phyloP scores from a whole-genome alignment of 495 filamentous ascomycete species.

The Neurospora africana region DNA sequence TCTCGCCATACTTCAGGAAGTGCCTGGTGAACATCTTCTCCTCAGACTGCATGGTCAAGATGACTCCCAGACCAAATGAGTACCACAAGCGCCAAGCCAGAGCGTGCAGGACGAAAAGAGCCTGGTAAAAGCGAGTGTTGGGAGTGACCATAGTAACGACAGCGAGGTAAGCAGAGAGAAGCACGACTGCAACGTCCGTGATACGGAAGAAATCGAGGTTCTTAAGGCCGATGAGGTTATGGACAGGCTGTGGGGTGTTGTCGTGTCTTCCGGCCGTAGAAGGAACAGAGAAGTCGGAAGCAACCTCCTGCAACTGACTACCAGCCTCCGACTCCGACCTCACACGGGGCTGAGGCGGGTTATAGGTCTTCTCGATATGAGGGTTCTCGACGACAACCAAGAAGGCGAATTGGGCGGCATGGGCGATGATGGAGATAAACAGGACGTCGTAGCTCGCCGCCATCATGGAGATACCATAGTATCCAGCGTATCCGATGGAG shows the following conservation, averaged over 20 bases:
- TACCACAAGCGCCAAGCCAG: slow-evolving; percentile 84
- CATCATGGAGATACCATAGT: slow-evolving; percentile 98
- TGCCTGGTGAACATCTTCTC: slow-evolving; percentile 91
- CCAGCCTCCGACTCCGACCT: slow-evolving; percentile 29
- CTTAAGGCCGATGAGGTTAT: slow-evolving; percentile 67
- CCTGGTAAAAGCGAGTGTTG: slow-evolving; percentile 59
- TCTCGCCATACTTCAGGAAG: slow-evolving; percentile 94
- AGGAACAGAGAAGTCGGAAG: slow-evolving; percentile 17
- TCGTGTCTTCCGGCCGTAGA: not conserved
- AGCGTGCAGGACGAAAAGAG: slow-evolving; percentile 72
- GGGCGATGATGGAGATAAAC: slow-evolving; percentile 90
- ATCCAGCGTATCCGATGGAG: slow-evolving; percentile 94
- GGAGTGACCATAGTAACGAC: slow-evolving; percentile 66
- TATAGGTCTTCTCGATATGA: slow-evolving; percentile 97
- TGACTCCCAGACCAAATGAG: slow-evolving; percentile 73
- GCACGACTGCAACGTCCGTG: slow-evolving; percentile 67
- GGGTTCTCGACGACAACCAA: slow-evolving; percentile 85
- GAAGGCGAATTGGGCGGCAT: slow-evolving; percentile 91
- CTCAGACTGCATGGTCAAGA: slow-evolving; percentile 76
- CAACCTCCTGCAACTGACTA: slow-evolving; percentile 30
- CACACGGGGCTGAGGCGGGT: slow-evolving; percentile 70
- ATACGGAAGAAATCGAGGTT: slow-evolving; percentile 83
- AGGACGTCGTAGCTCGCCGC: slow-evolving; percentile 94
- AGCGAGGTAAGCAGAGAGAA: slow-evolving; percentile 64
- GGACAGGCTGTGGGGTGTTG: slow-evolving; percentile 50